phyloP scores from a whole-genome alignment of 768 basidiomycete genomes.

The Tephrocybe sp. region DNA sequence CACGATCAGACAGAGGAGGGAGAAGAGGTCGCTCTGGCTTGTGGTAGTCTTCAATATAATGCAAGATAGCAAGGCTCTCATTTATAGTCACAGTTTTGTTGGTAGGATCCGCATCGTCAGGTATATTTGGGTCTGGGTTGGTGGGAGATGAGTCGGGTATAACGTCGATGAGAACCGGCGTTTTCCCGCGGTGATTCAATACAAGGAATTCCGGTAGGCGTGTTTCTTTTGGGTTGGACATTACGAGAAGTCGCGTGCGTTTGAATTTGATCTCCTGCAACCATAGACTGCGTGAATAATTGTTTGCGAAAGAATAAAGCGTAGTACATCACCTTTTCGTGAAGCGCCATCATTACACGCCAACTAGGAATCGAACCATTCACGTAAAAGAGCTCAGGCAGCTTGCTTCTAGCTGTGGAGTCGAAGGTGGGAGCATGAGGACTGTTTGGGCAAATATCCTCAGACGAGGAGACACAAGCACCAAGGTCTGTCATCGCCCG shows the following conservation, averaged over 20 bases:
- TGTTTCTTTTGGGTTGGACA: conserved; percentile 26
- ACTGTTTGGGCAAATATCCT: conserved; percentile 9
- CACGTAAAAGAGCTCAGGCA: conserved; percentile 24
- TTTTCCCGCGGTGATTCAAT: conserved; percentile 28
- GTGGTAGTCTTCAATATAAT: conserved; percentile 26
- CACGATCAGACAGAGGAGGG: conserved; percentile 18
- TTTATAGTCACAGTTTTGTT: conserved; percentile 18
- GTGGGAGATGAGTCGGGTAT: conserved; percentile 1
- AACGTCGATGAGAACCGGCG: conserved; percentile 23
- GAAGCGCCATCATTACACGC: conserved; percentile 26
- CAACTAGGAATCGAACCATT: conserved; percentile 28
- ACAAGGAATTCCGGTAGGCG: conserved; percentile 23
- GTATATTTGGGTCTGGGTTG: background rate
- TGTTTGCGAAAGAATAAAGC: background rate
- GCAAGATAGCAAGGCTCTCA: conserved; percentile 29
- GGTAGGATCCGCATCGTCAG: background rate
- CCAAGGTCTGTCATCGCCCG: conserved; percentile 17
- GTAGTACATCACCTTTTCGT: conserved; percentile 22
- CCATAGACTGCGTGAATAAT: background rate
- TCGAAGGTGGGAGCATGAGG: conserved; percentile 9
- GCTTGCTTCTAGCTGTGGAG: background rate
- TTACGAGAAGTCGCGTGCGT: conserved; percentile 21
- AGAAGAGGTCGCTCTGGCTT: conserved; percentile 18
- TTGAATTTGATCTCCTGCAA: conserved; percentile 20
- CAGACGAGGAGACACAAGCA: background rate